Conservation (phyloP, 2,329 filamentous ascomycete species). For the Talaromyces sp. region DNA sequence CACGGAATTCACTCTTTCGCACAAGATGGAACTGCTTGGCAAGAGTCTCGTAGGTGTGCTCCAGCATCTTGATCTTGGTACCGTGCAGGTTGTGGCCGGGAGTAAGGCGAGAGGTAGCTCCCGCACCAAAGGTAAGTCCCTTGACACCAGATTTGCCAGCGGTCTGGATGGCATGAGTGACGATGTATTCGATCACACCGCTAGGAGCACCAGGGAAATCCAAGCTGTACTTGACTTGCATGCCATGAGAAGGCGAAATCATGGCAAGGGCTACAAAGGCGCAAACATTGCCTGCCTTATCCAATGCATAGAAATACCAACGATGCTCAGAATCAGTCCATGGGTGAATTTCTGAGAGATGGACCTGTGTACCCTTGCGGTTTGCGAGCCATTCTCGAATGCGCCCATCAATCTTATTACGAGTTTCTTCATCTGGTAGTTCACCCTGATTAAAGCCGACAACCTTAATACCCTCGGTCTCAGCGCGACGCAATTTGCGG, state of each 20-base stretch:
- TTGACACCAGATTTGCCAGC: constrained; percentile 62
- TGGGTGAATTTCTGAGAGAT: constrained; percentile 84
- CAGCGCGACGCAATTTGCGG: constrained; percentile 77
- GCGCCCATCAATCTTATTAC: constrained; percentile 68
- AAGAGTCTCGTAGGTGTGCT: constrained; percentile 78
- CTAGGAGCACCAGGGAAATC: constrained; percentile 88
- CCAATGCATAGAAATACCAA: constrained; percentile 80
- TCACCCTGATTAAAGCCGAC: constrained; percentile 70
- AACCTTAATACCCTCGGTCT: constrained; percentile 82
- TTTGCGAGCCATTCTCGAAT: constrained; percentile 78
- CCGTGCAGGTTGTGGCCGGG: constrained; percentile 82
- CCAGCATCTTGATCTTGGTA: constrained; percentile 76
- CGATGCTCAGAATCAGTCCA: constrained; percentile 84
- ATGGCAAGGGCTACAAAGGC: constrained; percentile 82
- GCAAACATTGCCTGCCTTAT: constrained; percentile 70
- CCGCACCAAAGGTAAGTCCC: constrained; percentile 83
- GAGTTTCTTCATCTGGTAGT: constrained; percentile 66
- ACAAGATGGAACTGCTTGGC: constrained; percentile 80
- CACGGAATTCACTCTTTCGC: constrained; percentile 84
- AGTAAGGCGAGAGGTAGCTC: constrained; percentile 72
- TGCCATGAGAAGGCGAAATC: constrained; percentile 77
- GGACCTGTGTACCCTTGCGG: constrained; percentile 83
- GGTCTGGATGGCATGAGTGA: constrained; percentile 69
- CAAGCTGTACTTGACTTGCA: constrained; percentile 95
- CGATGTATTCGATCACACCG: constrained; percentile 82